Percentiles rank a stretch among this genome's conserved stretches.
phyloP scores from a whole-genome alignment of 768 basidiomycete species.

The Lactifluus rugatus region DNA sequence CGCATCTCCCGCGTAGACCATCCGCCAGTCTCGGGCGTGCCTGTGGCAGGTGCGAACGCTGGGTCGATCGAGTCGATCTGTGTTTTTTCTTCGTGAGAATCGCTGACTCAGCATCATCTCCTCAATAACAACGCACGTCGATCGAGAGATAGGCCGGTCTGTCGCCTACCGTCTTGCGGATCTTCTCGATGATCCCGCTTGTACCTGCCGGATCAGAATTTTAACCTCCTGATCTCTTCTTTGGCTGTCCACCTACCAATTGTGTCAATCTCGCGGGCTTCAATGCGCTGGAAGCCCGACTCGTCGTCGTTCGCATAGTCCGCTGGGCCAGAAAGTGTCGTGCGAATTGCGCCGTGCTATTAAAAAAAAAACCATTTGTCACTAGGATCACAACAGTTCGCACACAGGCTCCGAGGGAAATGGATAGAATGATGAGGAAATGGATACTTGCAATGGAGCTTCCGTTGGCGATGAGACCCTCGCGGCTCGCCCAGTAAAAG shows the following conservation, averaged over 20 bases:
- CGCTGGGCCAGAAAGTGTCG: constrained; percentile 65
- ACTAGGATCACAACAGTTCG: constrained; percentile 68
- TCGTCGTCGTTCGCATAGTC: constrained; percentile 73
- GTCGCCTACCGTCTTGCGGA: constrained; percentile 66
- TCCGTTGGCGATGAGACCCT: constrained; percentile 70
- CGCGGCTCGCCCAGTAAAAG: constrained; percentile 82
- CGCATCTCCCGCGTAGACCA: constrained; percentile 80
- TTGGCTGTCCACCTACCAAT: constrained; percentile 38
- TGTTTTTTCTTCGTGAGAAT: background rate
- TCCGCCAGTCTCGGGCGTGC: constrained; percentile 76
- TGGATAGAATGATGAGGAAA: constrained; percentile 23
- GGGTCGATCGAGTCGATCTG: constrained; percentile 77
- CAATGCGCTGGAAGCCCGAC: constrained; percentile 73
- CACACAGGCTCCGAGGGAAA: constrained; percentile 17
- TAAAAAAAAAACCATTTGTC: constrained; percentile 26
- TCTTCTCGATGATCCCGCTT: constrained; percentile 69
- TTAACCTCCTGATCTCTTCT: background rate
- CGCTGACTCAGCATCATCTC: background rate
- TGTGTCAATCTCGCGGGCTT: constrained; percentile 77
- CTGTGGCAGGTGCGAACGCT: constrained; percentile 73
- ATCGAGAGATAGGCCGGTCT: constrained; percentile 72
- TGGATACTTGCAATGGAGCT: constrained; percentile 71
- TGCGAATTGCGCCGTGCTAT: constrained; percentile 81
- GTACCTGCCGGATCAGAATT: constrained; percentile 35
- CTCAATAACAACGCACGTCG: constrained; percentile 34